Evolutionary conservation across 1,284 basidiomycete species (phyloP).

Genomic region (Rhodotorula sp.): DNA sequence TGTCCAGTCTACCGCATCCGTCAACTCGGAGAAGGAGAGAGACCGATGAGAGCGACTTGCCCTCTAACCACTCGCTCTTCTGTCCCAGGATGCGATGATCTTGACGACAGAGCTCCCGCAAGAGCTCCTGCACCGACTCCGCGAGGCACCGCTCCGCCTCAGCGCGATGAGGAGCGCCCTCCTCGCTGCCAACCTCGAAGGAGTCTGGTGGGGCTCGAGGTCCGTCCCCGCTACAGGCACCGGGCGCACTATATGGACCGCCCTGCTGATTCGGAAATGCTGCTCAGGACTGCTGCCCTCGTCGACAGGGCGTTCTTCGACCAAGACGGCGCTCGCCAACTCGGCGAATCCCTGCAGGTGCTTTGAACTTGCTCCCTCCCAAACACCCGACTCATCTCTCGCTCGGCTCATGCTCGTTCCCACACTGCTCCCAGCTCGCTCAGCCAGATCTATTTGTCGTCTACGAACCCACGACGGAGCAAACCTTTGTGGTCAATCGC

Average conservation of each 20-base stretch:
- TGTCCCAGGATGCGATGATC: neutral
- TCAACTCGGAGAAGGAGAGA: neutral
- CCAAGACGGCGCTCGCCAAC: neutral
- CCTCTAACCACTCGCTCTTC: neutral
- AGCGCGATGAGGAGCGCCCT: neutral
- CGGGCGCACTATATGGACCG: no score
- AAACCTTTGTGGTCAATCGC: constrained; percentile 14
- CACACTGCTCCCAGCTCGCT: neutral
- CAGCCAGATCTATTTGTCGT: neutral
- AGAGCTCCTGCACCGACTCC: neutral
- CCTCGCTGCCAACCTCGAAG: neutral
- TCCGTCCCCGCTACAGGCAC: neutral
- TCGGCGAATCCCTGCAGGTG: neutral
- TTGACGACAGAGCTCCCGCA: neutral
- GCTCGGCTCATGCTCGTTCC: no score
- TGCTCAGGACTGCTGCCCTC: constrained; percentile 10
- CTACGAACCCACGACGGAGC: constrained; percentile 2
- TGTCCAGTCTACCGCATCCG: neutral
- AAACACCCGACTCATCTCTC: neutral
- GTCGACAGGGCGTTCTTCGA: constrained; percentile 8
- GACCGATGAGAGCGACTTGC: no score
- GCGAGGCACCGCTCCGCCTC: neutral
- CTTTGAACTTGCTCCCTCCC: no score
- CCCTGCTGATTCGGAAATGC: neutral
- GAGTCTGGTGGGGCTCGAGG: constrained; percentile 4